These are phyloP conservation scores for Aspergillus piperis DNA, from an alignment of 2,329 filamentous ascomycete genomes.

Conservation along the genomic window DNA sequence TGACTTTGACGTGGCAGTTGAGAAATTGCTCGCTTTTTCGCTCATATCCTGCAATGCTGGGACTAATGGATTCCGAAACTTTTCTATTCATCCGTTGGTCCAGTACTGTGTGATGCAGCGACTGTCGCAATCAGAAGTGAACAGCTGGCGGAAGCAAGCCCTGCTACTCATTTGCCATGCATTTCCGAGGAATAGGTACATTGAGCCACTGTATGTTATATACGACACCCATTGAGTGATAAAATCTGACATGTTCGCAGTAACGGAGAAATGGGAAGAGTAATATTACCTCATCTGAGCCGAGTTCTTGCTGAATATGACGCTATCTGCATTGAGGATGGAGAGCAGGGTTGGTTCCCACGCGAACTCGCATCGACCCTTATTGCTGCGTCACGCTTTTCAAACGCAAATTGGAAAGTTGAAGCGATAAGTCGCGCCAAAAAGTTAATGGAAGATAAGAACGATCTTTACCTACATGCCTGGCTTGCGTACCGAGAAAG, in stretches of 20 bases:
- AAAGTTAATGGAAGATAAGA: not conserved
- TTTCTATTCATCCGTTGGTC: conserved; percentile 21
- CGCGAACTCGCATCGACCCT: conserved; percentile 5
- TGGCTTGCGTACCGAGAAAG: not conserved
- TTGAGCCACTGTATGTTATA: conserved; percentile 4
- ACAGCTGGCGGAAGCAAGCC: conserved; percentile 6
- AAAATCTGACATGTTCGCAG: not conserved
- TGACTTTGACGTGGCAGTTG: conserved; percentile 17
- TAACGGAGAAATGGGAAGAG: conserved; percentile 3
- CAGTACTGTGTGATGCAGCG: conserved; percentile 15
- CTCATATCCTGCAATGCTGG: conserved; percentile 15
- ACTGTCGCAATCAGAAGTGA: not conserved
- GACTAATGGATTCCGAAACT: conserved; percentile 10
- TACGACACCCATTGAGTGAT: not conserved
- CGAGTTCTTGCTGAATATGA: conserved; percentile 6
- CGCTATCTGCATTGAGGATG: conserved; percentile 2
- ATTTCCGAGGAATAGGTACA: conserved; percentile 3
- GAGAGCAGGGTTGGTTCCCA: conserved; percentile 2
- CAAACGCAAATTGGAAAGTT: conserved; percentile 5
- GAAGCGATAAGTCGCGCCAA: conserved; percentile 5
- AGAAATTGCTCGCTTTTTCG: conserved; percentile 19
- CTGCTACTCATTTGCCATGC: conserved; percentile 6
- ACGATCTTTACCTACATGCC: not conserved
- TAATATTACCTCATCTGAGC: conserved; percentile 5
- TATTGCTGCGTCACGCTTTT: conserved; percentile 3